Evolutionary conservation across 768 basidiomycete genomes (phyloP), one percentile per base, ranked within the genome.

Genomic region (Hericium erinaceus): DNA sequence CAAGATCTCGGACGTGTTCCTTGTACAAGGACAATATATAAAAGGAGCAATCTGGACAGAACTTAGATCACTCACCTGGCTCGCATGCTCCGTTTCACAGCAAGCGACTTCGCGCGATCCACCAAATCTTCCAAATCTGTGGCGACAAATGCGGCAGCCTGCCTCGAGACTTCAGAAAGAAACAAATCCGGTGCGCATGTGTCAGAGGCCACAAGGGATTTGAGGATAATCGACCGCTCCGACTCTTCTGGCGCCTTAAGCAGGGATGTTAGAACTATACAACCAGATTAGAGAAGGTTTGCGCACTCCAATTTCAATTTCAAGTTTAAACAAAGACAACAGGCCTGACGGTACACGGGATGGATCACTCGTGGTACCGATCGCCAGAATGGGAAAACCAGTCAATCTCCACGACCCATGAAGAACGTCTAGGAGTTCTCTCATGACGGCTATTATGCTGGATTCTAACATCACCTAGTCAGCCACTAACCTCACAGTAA

Each of bases 111-210:
- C 0, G 91, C 80, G 28, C 83, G 81, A 13, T 65, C 64, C 1
- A 89, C 79, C 5, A 98, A 77, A 64, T 87, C 80, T 22, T 74
- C 77, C 13, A 98, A 75, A 69, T 98, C 97, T 13, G 75, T 80
- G 2, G 92, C 89, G 26, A 92, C 84, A 6, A 99, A 74, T 2
- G 94, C 94, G 15, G 97, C 97, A 3, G 95, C 95, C 66, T 95
- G 91, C 2, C 81, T 80, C 4, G 97, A 92, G 3, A 98, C 63
- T 4, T 71, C 68, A 39, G 72, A 68, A n/a, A 95, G 57, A 8
- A 87, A 86, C 2, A 97, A 85, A 70, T 99, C 97, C 0, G 88
- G 80, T 0, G 85, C 80, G 38, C 94, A 64, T 0, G 61, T 52
- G 24, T 69, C 67, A 11, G 70, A 69, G 2, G 67, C 58, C 5